phyloP scores from a whole-genome alignment of 1,284 basidiomycete species.

The Ganoderma lucidum region DNA sequence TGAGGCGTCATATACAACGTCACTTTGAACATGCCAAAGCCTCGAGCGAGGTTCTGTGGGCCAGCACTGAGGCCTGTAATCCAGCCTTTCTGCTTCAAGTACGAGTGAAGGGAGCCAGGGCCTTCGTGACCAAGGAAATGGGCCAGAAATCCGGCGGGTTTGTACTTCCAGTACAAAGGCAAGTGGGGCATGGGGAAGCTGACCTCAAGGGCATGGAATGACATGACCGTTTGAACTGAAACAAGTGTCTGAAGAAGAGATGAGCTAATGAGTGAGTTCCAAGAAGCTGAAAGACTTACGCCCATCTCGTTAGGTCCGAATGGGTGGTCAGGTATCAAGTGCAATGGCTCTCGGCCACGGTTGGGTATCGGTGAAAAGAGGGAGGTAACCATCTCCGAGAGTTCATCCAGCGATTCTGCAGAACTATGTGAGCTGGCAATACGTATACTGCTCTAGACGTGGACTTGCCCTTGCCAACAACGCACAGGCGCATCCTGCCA shows the following conservation, averaged over 20 bases:
- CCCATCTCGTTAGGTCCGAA: constrained; percentile 78
- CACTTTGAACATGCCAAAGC: constrained; percentile 92
- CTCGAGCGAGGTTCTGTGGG: constrained; percentile 76
- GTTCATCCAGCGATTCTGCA: constrained; percentile 82
- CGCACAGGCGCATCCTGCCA: constrained; percentile 91
- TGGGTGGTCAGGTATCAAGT: constrained; percentile 81
- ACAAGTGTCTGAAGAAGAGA: constrained; percentile 71
- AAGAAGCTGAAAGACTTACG: constrained; percentile 55
- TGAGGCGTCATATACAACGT: constrained; percentile 85
- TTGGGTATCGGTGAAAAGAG: constrained; percentile 85
- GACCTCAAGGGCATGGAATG: constrained; percentile 88
- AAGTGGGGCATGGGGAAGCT: constrained; percentile 92
- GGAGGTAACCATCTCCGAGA: constrained; percentile 74
- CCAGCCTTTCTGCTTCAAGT: constrained; percentile 95
- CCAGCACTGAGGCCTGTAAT: constrained; percentile 83
- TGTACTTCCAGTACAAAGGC: constrained; percentile 79
- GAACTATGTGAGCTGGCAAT: constrained; percentile 1
- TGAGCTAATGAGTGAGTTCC: constrained; percentile 6
- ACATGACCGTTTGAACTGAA: constrained; percentile 91
- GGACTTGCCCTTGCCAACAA: constrained; percentile 83
- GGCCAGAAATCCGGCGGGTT: constrained; percentile 84
- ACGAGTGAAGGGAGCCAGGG: constrained; percentile 90
- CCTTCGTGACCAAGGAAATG: constrained; percentile 98
- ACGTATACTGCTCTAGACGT: not conserved
- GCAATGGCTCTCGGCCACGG: constrained; percentile 69